Percentiles rank a stretch among this genome's conserved stretches.
phyloP scores from a whole-genome alignment of 2,329 filamentous ascomycete genomes.

The Coleophoma eucalyptorum region DNA sequence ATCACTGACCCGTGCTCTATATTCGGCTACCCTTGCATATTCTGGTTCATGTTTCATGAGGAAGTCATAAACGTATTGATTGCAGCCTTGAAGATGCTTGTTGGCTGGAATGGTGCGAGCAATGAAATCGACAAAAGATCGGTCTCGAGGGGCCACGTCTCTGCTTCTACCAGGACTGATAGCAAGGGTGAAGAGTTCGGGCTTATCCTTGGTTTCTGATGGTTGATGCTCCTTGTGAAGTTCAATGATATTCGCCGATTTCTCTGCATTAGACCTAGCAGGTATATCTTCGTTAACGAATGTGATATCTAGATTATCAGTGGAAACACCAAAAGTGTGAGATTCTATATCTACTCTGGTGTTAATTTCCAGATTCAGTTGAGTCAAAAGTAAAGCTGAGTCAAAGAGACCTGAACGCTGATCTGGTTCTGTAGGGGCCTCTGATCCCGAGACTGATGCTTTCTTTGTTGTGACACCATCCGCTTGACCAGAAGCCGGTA shows the following conservation, averaged over 20 bases:
- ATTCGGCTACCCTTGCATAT: slow-evolving; percentile 13
- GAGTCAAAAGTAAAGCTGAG: not conserved
- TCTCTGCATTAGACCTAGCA: not conserved
- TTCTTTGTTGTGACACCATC: not conserved
- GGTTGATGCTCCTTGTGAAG: too few relatives aligned
- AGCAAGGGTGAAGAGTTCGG: too few relatives aligned
- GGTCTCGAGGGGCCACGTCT: not conserved
- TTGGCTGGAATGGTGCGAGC: not conserved
- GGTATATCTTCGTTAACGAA: not conserved
- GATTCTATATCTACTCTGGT: not conserved
- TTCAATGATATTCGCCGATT: not conserved
- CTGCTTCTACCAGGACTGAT: not conserved
- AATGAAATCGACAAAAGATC: not conserved
- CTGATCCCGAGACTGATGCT: not conserved
- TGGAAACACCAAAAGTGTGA: not conserved
- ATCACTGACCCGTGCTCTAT: slow-evolving; percentile 12
- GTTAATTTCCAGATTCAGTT: not conserved
- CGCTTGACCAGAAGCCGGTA: not conserved
- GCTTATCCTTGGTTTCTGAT: too few relatives aligned
- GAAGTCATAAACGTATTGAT: slow-evolving; percentile 11
- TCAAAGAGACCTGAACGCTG: not conserved
- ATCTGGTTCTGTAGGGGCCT: not conserved
- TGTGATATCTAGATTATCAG: not conserved
- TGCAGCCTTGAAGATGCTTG: not conserved
- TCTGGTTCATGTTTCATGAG: slow-evolving; percentile 11